Percentiles rank a stretch among this genome's conserved stretches.
phyloP scores from a whole-genome alignment of 2,329 filamentous ascomycete genomes.

The Myotisia sp. region DNA sequence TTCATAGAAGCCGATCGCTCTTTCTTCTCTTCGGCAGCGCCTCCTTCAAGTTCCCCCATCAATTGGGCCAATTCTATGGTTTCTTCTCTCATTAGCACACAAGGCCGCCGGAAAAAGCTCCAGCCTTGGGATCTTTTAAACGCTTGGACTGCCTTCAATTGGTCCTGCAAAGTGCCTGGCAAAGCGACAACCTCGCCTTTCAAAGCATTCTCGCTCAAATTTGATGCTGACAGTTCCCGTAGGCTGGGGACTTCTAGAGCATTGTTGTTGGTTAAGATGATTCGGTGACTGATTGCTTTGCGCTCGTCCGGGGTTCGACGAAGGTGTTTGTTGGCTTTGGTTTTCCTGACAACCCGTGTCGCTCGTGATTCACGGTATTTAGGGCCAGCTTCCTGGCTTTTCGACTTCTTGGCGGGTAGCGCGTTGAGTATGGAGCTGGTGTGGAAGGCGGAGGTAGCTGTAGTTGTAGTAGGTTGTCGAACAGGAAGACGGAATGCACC shows the following conservation, averaged over 20 bases:
- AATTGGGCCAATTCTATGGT: constrained; percentile 55
- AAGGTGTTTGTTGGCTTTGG: constrained; percentile 32
- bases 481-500: constrained; percentile 11
- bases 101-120: constrained; percentile 70
- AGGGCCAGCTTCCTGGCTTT: constrained; percentile 13
- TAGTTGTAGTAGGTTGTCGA: constrained; percentile 22
- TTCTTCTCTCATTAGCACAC: constrained; percentile 63
- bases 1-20: constrained; percentile 33
- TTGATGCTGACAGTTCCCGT: constrained; percentile 43
- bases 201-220: constrained; percentile 41
- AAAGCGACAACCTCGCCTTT: constrained; percentile 56
- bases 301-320: constrained; percentile 59
- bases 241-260: constrained; percentile 63
- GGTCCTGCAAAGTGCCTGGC: constrained; percentile 57
- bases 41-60: constrained; percentile 35
- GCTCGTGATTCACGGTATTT: constrained; percentile 28
- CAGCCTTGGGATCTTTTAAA: constrained; percentile 87
- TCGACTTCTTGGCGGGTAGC: constrained; percentile 35
- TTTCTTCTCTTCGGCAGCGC: too few species aligned
- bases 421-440: constrained; percentile 27
- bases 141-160: constrained; percentile 67
- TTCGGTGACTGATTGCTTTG: constrained; percentile 72
- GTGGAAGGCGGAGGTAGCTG: constrained; percentile 35
- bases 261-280: constrained; percentile 88
- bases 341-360: constrained; percentile 34